A percentile compares a stretch with the other conserved stretches of the same genome.
Conservation (phyloP, 495 filamentous ascomycete genomes). For the Letharia lupina region DNA sequence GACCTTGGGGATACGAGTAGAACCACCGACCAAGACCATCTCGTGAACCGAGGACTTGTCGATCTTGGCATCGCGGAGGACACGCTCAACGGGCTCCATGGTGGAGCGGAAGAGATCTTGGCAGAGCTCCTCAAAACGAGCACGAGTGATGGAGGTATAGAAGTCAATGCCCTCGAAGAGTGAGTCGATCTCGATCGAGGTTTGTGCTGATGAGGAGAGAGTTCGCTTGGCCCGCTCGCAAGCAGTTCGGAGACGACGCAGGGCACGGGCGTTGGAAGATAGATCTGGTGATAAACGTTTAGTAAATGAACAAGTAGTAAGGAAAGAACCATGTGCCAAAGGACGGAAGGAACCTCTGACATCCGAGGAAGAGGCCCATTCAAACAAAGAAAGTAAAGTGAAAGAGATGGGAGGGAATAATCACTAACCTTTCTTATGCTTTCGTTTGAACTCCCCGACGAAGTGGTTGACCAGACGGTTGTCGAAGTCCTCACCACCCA, state of each 20-base stretch:
- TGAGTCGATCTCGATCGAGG: conserved; percentile 97
- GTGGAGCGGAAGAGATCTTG: conserved; percentile 93
- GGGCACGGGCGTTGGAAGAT: conserved; percentile 85
- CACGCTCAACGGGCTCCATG: conserved; percentile 96
- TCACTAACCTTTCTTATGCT: conserved; percentile 56
- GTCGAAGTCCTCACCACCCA: conserved; percentile 99
- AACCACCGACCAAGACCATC: conserved; percentile 97
- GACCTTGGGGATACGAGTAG: conserved; percentile 97
- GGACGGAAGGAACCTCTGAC: no score
- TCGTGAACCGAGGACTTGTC: conserved; percentile 94
- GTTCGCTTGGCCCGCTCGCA: conserved; percentile 99
- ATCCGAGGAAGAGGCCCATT: no score
- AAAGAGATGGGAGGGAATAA: no score
- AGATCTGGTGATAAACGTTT: conserved; percentile 31
- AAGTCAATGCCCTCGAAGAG: conserved; percentile 97
- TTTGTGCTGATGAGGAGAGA: conserved; percentile 91
- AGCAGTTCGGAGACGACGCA: conserved; percentile 94
- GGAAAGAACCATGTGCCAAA: no score
- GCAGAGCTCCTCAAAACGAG: conserved; percentile 98
- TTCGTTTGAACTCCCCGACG: conserved; percentile 85
- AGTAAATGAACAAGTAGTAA: no score
- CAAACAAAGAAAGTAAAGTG: no score
- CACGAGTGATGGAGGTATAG: conserved; percentile 98
- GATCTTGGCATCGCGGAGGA: conserved; percentile 90
- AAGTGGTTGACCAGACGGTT: conserved; percentile 96